Conservation (phyloP, 306 rosid species). For the Castanea crenata region DNA sequence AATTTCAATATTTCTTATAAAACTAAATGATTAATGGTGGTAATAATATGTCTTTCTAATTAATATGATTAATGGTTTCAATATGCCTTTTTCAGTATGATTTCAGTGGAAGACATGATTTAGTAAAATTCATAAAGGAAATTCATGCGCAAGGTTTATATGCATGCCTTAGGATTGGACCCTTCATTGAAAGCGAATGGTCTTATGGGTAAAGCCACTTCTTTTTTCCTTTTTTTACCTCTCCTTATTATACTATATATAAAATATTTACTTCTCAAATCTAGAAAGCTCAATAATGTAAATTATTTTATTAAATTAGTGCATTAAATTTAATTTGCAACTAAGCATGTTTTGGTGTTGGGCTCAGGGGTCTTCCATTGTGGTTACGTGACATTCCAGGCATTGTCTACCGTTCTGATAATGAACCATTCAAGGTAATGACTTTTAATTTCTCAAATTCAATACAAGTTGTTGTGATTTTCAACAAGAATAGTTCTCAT, state of each 20-base stretch:
- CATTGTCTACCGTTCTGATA: slow-evolving; percentile 71
- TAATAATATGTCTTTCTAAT: background rate
- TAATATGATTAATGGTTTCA: background rate
- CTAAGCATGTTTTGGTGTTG: background rate
- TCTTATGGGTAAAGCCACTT: slow-evolving; percentile 55
- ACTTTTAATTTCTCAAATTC: background rate
- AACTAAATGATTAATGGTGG: background rate
- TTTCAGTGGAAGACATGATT: slow-evolving; percentile 62
- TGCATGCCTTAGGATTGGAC: slow-evolving; percentile 81
- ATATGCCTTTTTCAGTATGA: slow-evolving; percentile 47
- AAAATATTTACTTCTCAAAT: too few relatives aligned
- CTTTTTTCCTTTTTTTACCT: background rate
- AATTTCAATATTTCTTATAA: too few relatives aligned
- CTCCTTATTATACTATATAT: too few relatives aligned
- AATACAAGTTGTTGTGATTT: too few relatives aligned
- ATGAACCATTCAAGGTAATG: slow-evolving; percentile 71
- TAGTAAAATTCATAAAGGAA: slow-evolving; percentile 68
- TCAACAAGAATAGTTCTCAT: too few relatives aligned
- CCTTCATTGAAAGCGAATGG: slow-evolving; percentile 86
- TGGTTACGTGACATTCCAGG: slow-evolving; percentile 79
- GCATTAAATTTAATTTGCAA: too few relatives aligned
- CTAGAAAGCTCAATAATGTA: background rate
- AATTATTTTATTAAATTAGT: background rate
- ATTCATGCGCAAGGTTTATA: slow-evolving; percentile 80
- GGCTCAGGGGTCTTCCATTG: slow-evolving; percentile 74